Evolutionary conservation across 78 protist species (phyloP).

Genomic region (Dictyostelium brefeldianum): DNA sequence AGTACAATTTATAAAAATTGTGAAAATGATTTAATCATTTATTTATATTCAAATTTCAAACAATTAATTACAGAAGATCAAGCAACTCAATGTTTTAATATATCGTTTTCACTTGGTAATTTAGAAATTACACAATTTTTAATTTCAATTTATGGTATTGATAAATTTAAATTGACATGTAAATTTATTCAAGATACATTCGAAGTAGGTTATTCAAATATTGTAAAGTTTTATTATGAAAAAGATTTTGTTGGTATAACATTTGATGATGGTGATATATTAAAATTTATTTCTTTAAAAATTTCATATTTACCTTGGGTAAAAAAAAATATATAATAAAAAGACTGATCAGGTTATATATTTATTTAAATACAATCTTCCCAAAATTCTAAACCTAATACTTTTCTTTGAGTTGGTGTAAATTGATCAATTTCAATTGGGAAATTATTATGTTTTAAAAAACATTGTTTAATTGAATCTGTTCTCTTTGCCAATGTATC

Average conservation of each 20-base stretch:
- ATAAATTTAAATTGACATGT: background rate
- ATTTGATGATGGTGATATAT: background rate
- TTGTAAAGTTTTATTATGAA: background rate
- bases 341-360: too few species aligned
- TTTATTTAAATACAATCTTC: too few species aligned
- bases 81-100: background rate
- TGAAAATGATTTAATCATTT: background rate
- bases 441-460: background rate
- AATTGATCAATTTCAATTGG: background rate
- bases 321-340: background rate
- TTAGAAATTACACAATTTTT: background rate
- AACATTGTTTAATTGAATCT: slow-evolving; percentile 17
- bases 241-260: background rate
- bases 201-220: background rate
- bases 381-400: slow-evolving; percentile 55
- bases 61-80: background rate
- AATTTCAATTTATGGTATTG: background rate
- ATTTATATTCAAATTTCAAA: background rate
- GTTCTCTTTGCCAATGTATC: slow-evolving; percentile 14
- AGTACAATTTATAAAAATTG: background rate
- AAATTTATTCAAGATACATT: background rate
- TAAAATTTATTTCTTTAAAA: background rate
- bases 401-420: slow-evolving; percentile 1
- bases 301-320: slow-evolving; percentile 7
- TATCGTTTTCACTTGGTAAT: background rate